Percentiles rank a stretch among this genome's conserved stretches.
These are phyloP conservation scores for Phialophora chinensis DNA, from an alignment of 2,329 filamentous ascomycete genomes.

Conservation along the genomic window DNA sequence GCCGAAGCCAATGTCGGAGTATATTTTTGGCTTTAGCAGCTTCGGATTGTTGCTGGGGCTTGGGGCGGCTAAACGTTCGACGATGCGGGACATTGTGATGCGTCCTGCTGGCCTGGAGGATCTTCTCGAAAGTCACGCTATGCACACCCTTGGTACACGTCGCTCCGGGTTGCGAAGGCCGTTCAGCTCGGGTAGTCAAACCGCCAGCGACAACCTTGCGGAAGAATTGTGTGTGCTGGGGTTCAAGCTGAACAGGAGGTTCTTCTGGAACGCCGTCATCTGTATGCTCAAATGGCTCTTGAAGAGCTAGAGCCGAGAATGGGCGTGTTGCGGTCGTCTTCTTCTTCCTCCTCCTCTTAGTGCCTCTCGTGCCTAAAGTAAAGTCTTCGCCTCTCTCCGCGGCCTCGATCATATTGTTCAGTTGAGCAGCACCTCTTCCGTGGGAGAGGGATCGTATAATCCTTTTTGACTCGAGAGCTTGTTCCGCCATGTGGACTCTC, in stretches of 20 bases:
- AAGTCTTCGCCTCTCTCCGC: conserved; percentile 53
- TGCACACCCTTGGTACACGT: neutral
- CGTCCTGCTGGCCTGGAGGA: neutral
- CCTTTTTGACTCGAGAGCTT: conserved; percentile 53
- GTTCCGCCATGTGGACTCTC: conserved; percentile 49
- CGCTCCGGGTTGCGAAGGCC: neutral
- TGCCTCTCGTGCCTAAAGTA: conserved; percentile 47
- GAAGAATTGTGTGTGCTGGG: neutral
- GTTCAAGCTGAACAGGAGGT: neutral
- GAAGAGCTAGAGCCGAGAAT: conserved; percentile 23
- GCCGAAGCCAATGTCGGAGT: conserved; percentile 7
- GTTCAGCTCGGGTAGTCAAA: neutral
- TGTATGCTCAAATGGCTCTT: conserved; percentile 10
- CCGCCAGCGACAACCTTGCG: neutral
- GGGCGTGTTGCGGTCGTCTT: conserved; percentile 19
- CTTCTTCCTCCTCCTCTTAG: conserved; percentile 38
- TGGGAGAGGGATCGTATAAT: conserved; percentile 46
- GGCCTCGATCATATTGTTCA: conserved; percentile 52
- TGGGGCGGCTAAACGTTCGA: neutral
- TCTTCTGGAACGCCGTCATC: neutral
- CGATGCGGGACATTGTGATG: neutral
- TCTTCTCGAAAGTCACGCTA: conserved; percentile 8
- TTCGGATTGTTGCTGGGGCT: conserved; percentile 1
- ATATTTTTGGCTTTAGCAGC: neutral
- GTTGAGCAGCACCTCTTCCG: conserved; percentile 43